phyloP scores from a whole-genome alignment of 176 grass and related monocot genomes.

The Calamus simplicifolius region DNA sequence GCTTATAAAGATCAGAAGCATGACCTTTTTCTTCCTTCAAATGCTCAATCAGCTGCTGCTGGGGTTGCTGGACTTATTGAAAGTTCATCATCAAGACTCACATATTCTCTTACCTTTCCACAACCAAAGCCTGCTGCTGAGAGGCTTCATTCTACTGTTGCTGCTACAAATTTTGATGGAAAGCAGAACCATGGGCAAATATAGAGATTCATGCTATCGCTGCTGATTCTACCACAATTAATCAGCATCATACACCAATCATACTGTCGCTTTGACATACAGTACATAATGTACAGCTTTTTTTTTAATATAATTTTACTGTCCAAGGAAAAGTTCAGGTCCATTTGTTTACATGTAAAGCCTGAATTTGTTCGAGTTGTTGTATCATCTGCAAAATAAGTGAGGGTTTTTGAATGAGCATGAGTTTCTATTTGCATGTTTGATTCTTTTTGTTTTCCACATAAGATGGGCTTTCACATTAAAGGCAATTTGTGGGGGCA shows the following conservation, averaged over 20 bases:
- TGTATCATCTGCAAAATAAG: conserved; percentile 15
- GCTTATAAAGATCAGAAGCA: conserved; percentile 99
- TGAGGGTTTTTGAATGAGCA: too few relatives aligned
- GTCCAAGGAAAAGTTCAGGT: conserved; percentile 7
- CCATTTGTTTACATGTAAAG: conserved; percentile 44
- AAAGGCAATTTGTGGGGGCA: too few relatives aligned
- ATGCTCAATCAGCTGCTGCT: conserved; percentile 81
- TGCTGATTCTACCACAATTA: not conserved
- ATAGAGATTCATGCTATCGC: not conserved
- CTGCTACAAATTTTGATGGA: conserved; percentile 38
- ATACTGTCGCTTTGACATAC: not conserved
- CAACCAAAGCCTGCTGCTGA: conserved; percentile 53
- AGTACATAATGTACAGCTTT: conserved; percentile 47
- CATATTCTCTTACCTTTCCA: conserved; percentile 72
- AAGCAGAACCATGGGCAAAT: conserved; percentile 31
- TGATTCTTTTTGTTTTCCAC: too few relatives aligned
- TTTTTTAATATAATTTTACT: not conserved
- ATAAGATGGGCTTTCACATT: too few relatives aligned
- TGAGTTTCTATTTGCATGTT: too few relatives aligned
- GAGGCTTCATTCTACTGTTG: conserved; percentile 48
- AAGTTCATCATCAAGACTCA: conserved; percentile 74
- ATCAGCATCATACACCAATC: not conserved
- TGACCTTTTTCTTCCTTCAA: conserved; percentile 92
- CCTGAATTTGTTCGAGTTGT: conserved; percentile 5
- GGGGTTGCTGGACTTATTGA: conserved; percentile 96